Evolutionary conservation across 371 early-diverging fungal species (phyloP).

Genomic region (Encephalitozoon hellem): DNA sequence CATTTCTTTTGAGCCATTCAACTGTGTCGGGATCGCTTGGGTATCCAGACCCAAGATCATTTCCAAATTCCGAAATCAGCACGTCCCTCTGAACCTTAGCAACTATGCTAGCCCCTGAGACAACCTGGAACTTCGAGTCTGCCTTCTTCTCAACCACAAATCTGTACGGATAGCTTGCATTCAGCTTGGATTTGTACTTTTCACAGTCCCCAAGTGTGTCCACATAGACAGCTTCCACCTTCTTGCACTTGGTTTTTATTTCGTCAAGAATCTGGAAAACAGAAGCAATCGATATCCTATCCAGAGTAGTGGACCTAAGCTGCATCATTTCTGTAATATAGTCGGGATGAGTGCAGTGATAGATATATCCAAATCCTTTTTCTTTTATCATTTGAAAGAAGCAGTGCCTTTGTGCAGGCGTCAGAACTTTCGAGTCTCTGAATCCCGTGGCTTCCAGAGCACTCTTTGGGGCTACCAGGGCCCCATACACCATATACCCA

Average conservation of each 20-base stretch:
- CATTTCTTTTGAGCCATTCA: conserved; percentile 69
- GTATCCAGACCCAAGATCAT: conserved; percentile 83
- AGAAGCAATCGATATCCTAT: conserved; percentile 80
- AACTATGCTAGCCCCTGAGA: conserved; percentile 92
- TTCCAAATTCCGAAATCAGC: conserved; percentile 59
- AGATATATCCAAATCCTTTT: conserved; percentile 66
- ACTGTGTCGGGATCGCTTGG: conserved; percentile 85
- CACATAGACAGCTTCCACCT: conserved; percentile 64
- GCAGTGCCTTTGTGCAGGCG: conserved; percentile 65
- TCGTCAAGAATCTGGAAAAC: conserved; percentile 57
- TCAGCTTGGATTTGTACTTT: conserved; percentile 70
- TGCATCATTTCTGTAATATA: conserved; percentile 55
- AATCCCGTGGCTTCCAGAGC: not conserved
- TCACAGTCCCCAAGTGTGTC: conserved; percentile 90
- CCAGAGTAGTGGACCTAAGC: conserved; percentile 68
- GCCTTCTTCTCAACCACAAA: conserved; percentile 84
- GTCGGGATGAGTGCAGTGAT: conserved; percentile 40
- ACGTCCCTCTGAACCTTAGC: conserved; percentile 88
- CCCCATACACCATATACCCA: conserved; percentile 63
- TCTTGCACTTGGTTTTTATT: conserved; percentile 23
- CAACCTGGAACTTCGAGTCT: conserved; percentile 81
- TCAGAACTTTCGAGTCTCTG: conserved; percentile 59
- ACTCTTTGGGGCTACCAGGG: conserved; percentile 18
- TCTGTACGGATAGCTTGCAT: conserved; percentile 66
- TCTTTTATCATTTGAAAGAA: conserved; percentile 66